Base-by-base conservation (phyloP, 345 rosid genomes). In the Rhodamnia argentea region DNA sequence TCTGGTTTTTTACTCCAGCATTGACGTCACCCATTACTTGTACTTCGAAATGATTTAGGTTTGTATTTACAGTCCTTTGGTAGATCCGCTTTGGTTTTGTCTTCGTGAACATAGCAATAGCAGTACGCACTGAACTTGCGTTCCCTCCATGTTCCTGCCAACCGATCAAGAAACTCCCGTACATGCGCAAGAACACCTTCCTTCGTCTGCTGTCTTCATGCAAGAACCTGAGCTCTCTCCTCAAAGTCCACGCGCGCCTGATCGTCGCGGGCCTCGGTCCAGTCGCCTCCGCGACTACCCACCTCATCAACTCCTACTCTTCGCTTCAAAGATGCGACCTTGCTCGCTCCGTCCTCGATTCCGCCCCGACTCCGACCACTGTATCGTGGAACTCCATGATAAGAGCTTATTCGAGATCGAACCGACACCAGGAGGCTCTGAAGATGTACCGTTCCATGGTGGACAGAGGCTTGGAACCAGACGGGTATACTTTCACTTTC, bases 401-500 rank as follows among this genome's bases (percentile, higher is more conserved):
- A 53, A 90, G 92, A 86, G 93, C 92, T 29, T 92, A 92, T 56
- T 82, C 90, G 10, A 91, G 92, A 82, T 87, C 87, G 11, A 88
- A 89, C 83, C 82, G 85, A 1, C 84, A 90, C 89, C 85, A 85
- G 55, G 92, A 89, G 84, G 95, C 92, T 83, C 88, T 94, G 50
- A 59, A 75, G 42, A 52, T 94, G 84, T 93, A 92, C 60, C 84
- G 55, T 6, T 78, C 56, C 60, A 91, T 94, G 95, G 85, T 84
- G 76, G 51, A 82, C 85, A 82, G 86, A 62, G 85, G 93, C 84
- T 62, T 94, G 10, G 90, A 85, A 52, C 94, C 94, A 13, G 93
- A 94, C 82, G 92, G 92, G 83, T 91, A 89, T 87, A 94, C 94
- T 85, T 90, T 92, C 87, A 90, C 92, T 64, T 94, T 92, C 86